Base-by-base conservation (phyloP, 2,329 filamentous ascomycete genomes). In the Proliferodiscus dingleyae region DNA sequence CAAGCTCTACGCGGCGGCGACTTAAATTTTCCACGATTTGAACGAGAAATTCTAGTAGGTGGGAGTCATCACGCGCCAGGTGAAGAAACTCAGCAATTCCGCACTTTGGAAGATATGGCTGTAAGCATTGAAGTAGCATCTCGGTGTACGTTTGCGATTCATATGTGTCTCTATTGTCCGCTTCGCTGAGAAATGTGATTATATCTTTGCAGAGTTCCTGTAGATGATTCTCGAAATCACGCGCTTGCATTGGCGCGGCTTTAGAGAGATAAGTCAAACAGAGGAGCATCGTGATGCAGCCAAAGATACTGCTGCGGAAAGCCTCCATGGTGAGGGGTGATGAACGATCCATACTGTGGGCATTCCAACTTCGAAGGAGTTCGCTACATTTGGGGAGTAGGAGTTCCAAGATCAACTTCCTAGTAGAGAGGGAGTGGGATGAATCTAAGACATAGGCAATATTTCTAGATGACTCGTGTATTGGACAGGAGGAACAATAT, bases 391-490 rank as follows among this genome's bases (percentile, higher is more conserved):
- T 63, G 7, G 59, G 56, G 4, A 51, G 26, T 10, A 62, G 37
- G 7, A 61, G 56, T 40, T 65, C 63, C 10, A 63, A 32, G 28
- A 64, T 53, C 22, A 64, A 46, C 39, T 59, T 61, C 34, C 57
- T 53, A 16, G 48, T 40, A 8, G 57, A 49, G 37, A 51, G 46
- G 29, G 61, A 63, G 40, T 62, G 58, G 9, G 54, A 21, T 8
- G 55, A 60, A 29, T 59, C 57, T n/a, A 54, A 41, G 26, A 50
- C 21, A 34, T 52, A 56, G 5, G 43, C 34, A 2, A 43, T 28
- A 37, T 47, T 37, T 28, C 43, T 36, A 13, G 38, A 15, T 11
- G 43, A 19, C 8, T 46, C 33, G 36, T 45, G 47, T 26, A 44
- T 49, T 32, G 58, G 56, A 19, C 60, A 64, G 5, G 46, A 52